Evolutionary conservation across 2,329 filamentous ascomycete species (phyloP), one percentile per base, ranked within the genome.

Genomic region (Colletotrichum kahawae): DNA sequence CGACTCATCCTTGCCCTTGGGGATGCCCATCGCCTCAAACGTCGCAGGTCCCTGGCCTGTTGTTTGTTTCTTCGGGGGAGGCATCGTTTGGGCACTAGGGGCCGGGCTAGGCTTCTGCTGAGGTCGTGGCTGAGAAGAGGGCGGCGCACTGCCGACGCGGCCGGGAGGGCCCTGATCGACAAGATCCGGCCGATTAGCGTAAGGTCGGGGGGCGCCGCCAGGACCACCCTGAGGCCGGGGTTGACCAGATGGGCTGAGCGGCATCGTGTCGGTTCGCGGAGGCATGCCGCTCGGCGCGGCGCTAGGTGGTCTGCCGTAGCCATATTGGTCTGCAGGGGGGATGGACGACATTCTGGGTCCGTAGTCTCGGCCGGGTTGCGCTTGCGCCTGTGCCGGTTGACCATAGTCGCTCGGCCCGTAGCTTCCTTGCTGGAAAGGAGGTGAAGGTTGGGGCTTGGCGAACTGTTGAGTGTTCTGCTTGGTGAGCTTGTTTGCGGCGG

Each of bases 21-120:
- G 95, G 79, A 99, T 96, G 51, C 97, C 97, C 97, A 99, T 99
- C 82, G 97, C 96, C 82, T 98, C 96, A 83, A 99, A 99, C 0
- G 97, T 98, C 80, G 97, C 95, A 1, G 97, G 96, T 13, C 96
- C 97, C 82, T 95, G 95, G 65, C 89, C 90, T 36, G 90, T 87
- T 60, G 86, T 82, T 77, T 84, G 85, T 24, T 85, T 82, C 18
- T 86, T 85, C 4, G 87, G 77, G 24, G 85, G 80, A 8, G 86
- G 84, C 70, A 78, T 27, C 24, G 83, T 79, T 56, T 82, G 79
- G 74, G 79, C 79, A 70, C 77, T 82, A 54, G 79, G 84, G 75
- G 83, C 77, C 75, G 81, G 66, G 75, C 80, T 77, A 57, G 80
- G 64, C 78, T 79, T 75, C 75, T 80, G 65, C 62, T 68, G 78